phyloP scores from a whole-genome alignment of 2,329 filamentous ascomycete species.

The Trichophaea hybrida region DNA sequence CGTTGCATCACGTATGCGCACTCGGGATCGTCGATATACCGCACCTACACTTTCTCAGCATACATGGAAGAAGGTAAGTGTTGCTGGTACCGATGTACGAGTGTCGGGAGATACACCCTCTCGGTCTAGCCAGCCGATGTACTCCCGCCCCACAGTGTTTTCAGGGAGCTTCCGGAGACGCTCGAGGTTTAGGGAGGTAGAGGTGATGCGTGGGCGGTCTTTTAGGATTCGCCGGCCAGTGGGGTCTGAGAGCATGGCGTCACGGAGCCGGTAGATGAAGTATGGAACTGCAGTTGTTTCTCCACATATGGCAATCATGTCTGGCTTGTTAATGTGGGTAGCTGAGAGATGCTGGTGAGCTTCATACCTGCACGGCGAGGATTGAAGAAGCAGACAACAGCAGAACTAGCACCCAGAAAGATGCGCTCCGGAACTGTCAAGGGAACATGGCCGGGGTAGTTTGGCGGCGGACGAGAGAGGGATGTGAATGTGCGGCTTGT shows the following conservation, averaged over 20 bases:
- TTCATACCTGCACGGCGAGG: conserved; percentile 59
- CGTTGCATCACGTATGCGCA: conserved; percentile 98
- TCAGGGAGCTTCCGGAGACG: conserved; percentile 56
- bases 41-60: conserved; percentile 33
- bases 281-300: conserved; percentile 89
- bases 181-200: conserved; percentile 48
- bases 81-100: conserved; percentile 36
- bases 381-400: conserved; percentile 51
- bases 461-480: conserved; percentile 55
- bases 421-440: conserved; percentile 64
- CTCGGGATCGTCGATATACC: conserved; percentile 88
- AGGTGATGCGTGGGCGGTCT: conserved; percentile 76
- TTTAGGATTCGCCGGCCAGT: conserved; percentile 85
- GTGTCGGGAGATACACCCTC: conserved; percentile 92
- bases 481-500: conserved; percentile 55
- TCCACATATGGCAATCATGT: conserved; percentile 86
- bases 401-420: conserved; percentile 52
- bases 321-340: conserved; percentile 33
- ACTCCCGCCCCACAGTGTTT: conserved; percentile 65
- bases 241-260: conserved; percentile 72
- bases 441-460: conserved; percentile 85
- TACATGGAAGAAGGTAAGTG: background rate
- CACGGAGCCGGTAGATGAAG: conserved; percentile 82
- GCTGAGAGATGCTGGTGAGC: background rate
- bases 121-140: conserved; percentile 80